phyloP scores from a whole-genome alignment of 2,329 filamentous ascomycete species.

The Gaeumannomyces tritici region DNA sequence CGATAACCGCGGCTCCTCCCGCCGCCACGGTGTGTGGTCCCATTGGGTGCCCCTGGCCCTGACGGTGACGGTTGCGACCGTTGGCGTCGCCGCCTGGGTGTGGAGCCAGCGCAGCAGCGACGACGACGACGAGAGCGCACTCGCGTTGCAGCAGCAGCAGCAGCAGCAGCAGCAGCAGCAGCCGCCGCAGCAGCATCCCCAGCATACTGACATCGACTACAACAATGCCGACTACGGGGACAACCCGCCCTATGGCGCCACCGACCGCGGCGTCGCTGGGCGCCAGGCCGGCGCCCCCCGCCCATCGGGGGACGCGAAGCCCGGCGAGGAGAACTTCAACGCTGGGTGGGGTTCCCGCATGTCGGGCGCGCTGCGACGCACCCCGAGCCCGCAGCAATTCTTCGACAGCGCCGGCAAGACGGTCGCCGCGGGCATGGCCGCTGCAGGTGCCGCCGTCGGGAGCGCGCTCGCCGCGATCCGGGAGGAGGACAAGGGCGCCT shows the following conservation, averaged over 20 bases:
- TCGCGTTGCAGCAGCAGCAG: no score
- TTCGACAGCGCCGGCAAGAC: conserved; percentile 75
- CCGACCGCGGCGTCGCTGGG: conserved; percentile 20
- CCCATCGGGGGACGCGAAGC: conserved; percentile 27
- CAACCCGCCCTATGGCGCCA: conserved; percentile 38
- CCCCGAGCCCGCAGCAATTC: conserved; percentile 80
- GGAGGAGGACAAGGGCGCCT: conserved; percentile 73
- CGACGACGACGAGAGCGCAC: conserved; percentile 53
- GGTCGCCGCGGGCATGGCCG: conserved; percentile 71
- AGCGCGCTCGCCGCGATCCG: conserved; percentile 75
- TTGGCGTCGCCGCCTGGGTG: conserved; percentile 81
- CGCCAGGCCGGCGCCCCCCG: conserved; percentile 12
- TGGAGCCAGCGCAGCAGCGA: conserved; percentile 81
- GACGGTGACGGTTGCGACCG: conserved; percentile 79
- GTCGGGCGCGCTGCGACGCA: conserved; percentile 70
- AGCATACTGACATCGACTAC: conserved; percentile 29
- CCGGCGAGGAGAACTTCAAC: conserved; percentile 30
- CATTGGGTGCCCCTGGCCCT: conserved; percentile 86
- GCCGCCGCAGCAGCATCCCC: conserved; percentile 2
- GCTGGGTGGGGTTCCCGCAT: conserved; percentile 60
- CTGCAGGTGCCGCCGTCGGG: conserved; percentile 72
- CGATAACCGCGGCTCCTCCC: conserved; percentile 49
- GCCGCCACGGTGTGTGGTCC: conserved; percentile 55
- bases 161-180: conserved; percentile 5
- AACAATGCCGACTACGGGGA: conserved; percentile 37